phyloP scores from a whole-genome alignment of 129 eudicot species.

The Escallonia rubra region DNA sequence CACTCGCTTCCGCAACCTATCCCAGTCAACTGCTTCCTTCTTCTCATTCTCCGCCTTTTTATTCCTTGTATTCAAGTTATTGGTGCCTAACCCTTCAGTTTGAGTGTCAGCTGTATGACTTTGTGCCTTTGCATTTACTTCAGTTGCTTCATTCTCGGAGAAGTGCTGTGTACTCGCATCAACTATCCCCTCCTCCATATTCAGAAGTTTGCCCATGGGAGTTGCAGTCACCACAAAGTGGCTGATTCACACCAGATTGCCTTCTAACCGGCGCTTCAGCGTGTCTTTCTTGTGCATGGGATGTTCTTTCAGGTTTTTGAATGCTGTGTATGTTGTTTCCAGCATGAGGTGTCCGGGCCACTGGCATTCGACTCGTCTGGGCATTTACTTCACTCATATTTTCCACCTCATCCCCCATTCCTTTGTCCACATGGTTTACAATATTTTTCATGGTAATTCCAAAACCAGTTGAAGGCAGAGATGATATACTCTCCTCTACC shows the following conservation, averaged over 20 bases:
- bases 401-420: not conserved
- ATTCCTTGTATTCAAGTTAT: not conserved
- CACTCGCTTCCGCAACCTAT: slow-evolving; percentile 9
- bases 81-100: too few relatives aligned
- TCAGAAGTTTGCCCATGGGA: too few relatives aligned
- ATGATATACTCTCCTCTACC: too few relatives aligned
- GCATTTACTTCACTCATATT: not conserved
- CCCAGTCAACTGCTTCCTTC: slow-evolving; percentile 12
- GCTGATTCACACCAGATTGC: too few relatives aligned
- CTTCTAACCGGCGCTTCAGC: too few relatives aligned
- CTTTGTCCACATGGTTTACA: too few relatives aligned
- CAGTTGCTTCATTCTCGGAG: not conserved
- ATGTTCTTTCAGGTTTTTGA: not conserved
- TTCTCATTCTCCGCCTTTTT: not conserved
- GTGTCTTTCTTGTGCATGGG: too few relatives aligned
- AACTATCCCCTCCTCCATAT: not conserved
- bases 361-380: not conserved
- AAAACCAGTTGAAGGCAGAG: too few relatives aligned
- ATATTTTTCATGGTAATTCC: too few relatives aligned
- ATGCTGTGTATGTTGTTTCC: not conserved
- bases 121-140: not conserved
- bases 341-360: not conserved
- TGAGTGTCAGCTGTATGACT: not conserved
- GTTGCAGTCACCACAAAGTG: too few relatives aligned
- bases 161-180: too few relatives aligned